Evolutionary conservation across 495 filamentous ascomycete genomes (phyloP).

Genomic region (Neurospora sublineolata): DNA sequence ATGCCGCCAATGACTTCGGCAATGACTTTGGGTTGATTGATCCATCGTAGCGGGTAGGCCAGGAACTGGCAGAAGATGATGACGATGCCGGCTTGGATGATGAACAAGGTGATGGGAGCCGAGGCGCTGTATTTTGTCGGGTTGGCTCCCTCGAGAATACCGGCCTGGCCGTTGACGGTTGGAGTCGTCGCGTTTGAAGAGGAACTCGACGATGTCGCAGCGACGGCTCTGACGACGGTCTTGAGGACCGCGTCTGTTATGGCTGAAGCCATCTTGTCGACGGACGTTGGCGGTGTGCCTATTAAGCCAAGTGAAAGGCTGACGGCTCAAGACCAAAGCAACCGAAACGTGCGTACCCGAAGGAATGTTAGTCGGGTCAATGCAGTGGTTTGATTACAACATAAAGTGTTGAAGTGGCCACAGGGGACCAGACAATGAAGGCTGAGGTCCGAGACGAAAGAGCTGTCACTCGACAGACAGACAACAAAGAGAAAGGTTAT

Average conservation of each 20-base stretch:
- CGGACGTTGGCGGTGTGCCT: background rate
- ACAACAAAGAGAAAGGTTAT: background rate
- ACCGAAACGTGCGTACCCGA: background rate
- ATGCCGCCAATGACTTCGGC: slow-evolving; percentile 94
- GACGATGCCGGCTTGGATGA: slow-evolving; percentile 89
- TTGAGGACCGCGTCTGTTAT: background rate
- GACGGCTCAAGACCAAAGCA: background rate
- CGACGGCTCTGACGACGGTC: background rate
- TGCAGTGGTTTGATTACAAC: background rate
- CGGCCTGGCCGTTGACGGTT: slow-evolving; percentile 11
- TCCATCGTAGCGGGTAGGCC: slow-evolving; percentile 61
- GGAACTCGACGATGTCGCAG: background rate
- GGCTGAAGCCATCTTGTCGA: background rate
- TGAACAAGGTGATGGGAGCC: slow-evolving; percentile 88
- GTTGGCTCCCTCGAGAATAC: slow-evolving; percentile 44
- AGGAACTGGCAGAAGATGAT: slow-evolving; percentile 80
- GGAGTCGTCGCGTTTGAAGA: background rate
- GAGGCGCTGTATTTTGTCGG: slow-evolving; percentile 58
- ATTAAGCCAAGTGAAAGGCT: background rate
- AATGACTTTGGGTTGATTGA: slow-evolving; percentile 87
- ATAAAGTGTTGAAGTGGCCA: background rate
- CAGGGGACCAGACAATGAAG: background rate
- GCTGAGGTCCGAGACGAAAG: background rate
- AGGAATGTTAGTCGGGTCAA: background rate
- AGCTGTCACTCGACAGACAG: background rate